Evolutionary conservation across 2,329 filamentous ascomycete species (phyloP), one percentile per base, ranked within the genome.

Genomic region (Elsinoe necatrix): DNA sequence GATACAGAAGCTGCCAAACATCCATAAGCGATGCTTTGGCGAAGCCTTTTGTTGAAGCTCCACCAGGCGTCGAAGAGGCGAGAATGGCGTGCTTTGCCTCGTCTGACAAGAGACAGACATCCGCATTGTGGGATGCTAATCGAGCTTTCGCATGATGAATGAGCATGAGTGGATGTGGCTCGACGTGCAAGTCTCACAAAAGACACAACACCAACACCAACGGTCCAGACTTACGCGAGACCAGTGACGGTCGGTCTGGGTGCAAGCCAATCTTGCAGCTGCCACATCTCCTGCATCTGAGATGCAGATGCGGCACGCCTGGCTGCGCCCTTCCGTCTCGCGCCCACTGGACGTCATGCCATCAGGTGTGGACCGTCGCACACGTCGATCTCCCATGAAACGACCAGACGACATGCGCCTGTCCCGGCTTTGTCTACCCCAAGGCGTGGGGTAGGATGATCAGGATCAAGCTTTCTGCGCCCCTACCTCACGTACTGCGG

Each of bases 391-490:
- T 43, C 21, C 7, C 21, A 43, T 6, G 21, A 23, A 23, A 45
- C 20, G 21, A 45, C 16, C 5, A 27, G n/a, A 29, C n/a, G 43
- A 43, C 18, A 23, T 11, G 41, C 11, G 41, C 18, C 18, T 43
- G 18, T 43, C 41, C 21, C 41, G 41, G 41, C 11, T 23, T 6
- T 8, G 18, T 43, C 21, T 8, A 4, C 48, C 27, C n/a, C 29
- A 52, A 9, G 14, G 21, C 31, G 29, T 14, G 48, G 48, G 31
- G 29, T 11, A 11, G 27, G 43, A 7, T 29, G 43, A 48, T 52
- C 48, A 52, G 48, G 48, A 18, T 52, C 48, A 52, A 52, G 48
- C 48, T 52, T 37, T 52, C 31, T 37, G 27, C 29, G 20, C 29
- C 18, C 29, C 21, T 27, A 35, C n/a, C 27, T 35, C 23, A 20